phyloP scores from a whole-genome alignment of 2,329 filamentous ascomycete species.

The Phialemonium atrogriseum region DNA sequence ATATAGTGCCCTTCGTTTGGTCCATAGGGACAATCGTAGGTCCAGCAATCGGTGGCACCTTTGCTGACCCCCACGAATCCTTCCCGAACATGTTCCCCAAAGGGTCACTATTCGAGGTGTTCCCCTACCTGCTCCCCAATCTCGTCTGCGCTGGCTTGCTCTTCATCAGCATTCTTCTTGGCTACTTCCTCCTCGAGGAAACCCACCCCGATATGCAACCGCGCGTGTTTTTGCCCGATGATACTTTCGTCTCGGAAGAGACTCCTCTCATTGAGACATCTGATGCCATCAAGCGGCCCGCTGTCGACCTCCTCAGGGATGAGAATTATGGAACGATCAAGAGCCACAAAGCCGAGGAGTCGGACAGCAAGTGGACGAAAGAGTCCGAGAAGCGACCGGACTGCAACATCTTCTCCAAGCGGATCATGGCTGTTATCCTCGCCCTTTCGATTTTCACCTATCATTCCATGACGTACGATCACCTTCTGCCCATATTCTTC shows the following conservation, averaged over 20 bases:
- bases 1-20: conserved; percentile 97
- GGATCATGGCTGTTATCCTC: conserved; percentile 68
- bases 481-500: conserved; percentile 85
- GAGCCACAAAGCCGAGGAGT: conserved; percentile 33
- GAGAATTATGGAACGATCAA: conserved; percentile 73
- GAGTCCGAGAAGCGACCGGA: conserved; percentile 24
- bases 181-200: conserved; percentile 77
- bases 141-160: conserved; percentile 72
- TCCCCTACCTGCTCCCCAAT: conserved; percentile 86
- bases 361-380: conserved; percentile 15
- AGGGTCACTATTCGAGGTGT: conserved; percentile 62
- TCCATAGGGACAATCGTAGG: conserved; percentile 83
- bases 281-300: conserved; percentile 63
- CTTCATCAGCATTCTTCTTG: conserved; percentile 67
- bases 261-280: conserved; percentile 70
- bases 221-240: conserved; percentile 33
- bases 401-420: conserved; percentile 42
- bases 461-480: conserved; percentile 92
- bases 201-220: conserved; percentile 79
- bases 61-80: conserved; percentile 67
- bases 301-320: conserved; percentile 64
- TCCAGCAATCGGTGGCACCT: conserved; percentile 78
- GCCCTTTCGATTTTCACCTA: conserved; percentile 87
- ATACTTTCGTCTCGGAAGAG: conserved; percentile 50
- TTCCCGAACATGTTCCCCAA: conserved; percentile 65